Evolutionary conservation across 202 grass and related monocot genomes (phyloP).

Genomic region (Alloteropsis angusta): DNA sequence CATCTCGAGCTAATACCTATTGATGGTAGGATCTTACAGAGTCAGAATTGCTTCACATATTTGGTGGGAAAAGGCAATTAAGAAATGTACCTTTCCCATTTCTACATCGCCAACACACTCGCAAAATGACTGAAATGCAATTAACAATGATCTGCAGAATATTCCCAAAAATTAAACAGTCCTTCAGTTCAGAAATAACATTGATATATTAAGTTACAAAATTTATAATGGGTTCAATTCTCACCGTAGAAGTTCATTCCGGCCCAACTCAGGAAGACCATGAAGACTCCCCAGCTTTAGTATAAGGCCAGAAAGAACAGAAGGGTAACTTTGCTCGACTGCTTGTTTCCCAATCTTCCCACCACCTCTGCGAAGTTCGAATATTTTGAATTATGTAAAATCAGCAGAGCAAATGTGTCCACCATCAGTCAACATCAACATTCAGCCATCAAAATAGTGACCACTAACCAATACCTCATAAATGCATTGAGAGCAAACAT

Average conservation of each 20-base stretch:
- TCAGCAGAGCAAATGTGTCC: slow-evolving; percentile 19
- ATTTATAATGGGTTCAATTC: slow-evolving; percentile 8
- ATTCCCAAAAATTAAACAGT: neutral
- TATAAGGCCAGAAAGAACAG: slow-evolving; percentile 78
- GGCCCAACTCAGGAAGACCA: slow-evolving; percentile 60
- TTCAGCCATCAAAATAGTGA: slow-evolving; percentile 24
- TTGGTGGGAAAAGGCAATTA: slow-evolving; percentile 19
- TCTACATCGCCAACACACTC: slow-evolving; percentile 91
- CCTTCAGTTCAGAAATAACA: slow-evolving; percentile 5
- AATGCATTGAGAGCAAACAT: slow-evolving; percentile 91
- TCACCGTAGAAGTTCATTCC: slow-evolving; percentile 67
- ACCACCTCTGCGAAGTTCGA: slow-evolving; percentile 59
- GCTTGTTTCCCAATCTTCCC: slow-evolving; percentile 89
- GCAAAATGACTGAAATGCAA: slow-evolving; percentile 93
- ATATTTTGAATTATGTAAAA: slow-evolving; percentile 30
- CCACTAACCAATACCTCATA: slow-evolving; percentile 44
- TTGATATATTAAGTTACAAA: slow-evolving; percentile 24
- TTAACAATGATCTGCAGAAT: slow-evolving; percentile 61
- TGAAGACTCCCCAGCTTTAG: slow-evolving; percentile 87
- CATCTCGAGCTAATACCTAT: slow-evolving; percentile 91
- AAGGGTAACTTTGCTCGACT: slow-evolving; percentile 87
- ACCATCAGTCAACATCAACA: slow-evolving; percentile 13
- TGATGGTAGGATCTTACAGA: slow-evolving; percentile 30
- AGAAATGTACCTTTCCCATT: slow-evolving; percentile 79
- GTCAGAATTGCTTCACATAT: slow-evolving; percentile 19